Percentiles rank a stretch among this genome's conserved stretches.
These are phyloP conservation scores for Lycium ferocissimum DNA, from an alignment of 257 asterid species.

Conservation along the genomic window DNA sequence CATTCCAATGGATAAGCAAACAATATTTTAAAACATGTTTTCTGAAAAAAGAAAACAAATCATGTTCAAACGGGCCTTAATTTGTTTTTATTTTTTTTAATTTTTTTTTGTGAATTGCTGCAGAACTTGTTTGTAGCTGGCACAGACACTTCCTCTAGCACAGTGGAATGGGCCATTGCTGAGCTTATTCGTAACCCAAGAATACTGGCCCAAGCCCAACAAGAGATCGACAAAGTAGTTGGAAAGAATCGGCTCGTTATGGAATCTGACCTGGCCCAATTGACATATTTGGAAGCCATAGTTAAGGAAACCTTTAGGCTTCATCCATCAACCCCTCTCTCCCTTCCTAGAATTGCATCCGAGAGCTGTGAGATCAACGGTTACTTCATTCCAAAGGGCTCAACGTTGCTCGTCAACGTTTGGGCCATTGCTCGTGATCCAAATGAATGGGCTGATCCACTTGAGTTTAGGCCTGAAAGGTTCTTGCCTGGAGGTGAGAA, in stretches of 20 bases:
- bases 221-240: conserved; percentile 63
- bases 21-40: too few species aligned
- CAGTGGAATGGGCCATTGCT: conserved; percentile 91
- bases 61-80: background rate
- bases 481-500: conserved; percentile 70
- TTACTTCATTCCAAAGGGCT: conserved; percentile 72
- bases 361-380: conserved; percentile 71
- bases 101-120: background rate
- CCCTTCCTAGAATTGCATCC: conserved; percentile 74
- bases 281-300: conserved; percentile 70
- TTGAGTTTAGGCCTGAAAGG: conserved; percentile 65
- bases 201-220: conserved; percentile 54
- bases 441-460: conserved; percentile 63
- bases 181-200: conserved; percentile 73
- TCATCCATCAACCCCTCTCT: conserved; percentile 91
- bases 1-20: too few species aligned
- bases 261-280: conserved; percentile 60
- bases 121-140: conserved; percentile 82
- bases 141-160: conserved; percentile 85
- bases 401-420: conserved; percentile 77
- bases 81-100: too few species aligned
- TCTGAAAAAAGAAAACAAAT: too few species aligned
- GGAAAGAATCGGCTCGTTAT: conserved; percentile 62
- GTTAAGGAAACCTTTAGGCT: conserved; percentile 83
- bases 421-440: conserved; percentile 96